phyloP scores from a whole-genome alignment of 176 grass and related monocot genomes.

The Dactylis glomerata region DNA sequence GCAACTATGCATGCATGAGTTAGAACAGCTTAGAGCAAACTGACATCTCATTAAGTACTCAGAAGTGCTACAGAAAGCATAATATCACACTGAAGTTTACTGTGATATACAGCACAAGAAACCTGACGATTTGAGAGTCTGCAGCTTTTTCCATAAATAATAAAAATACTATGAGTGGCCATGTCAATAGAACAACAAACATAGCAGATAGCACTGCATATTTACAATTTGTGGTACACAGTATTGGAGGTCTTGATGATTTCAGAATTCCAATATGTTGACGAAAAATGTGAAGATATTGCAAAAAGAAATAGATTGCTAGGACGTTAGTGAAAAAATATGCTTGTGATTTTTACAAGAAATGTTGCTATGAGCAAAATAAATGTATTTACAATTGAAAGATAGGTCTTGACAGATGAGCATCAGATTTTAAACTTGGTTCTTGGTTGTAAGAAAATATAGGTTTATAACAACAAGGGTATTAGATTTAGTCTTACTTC shows the following conservation, averaged over 20 bases:
- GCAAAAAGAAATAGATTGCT: background rate
- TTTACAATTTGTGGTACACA: background rate
- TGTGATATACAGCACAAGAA: background rate
- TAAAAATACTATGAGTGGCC: background rate
- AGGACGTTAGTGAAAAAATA: background rate
- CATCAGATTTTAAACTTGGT: background rate
- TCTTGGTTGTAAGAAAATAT: background rate
- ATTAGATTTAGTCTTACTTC: constrained; percentile 50
- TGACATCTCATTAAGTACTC: background rate
- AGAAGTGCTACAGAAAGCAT: background rate
- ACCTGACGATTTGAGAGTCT: background rate
- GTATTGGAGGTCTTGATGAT: background rate
- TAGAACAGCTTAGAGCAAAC: background rate
- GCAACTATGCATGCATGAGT: background rate
- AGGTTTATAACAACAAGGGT: constrained; percentile 7
- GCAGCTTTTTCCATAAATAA: background rate
- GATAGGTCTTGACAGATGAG: background rate
- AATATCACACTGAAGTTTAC: background rate
- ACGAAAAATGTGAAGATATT: background rate
- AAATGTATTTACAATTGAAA: constrained; percentile 13
- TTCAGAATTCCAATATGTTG: background rate
- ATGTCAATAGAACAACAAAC: constrained; percentile 6
- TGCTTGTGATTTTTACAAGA: background rate
- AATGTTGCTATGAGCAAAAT: background rate
- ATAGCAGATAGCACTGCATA: background rate